Percentiles rank a stretch among this genome's conserved stretches.
phyloP scores from a whole-genome alignment of 2,329 filamentous ascomycete species.

The Bipolaris cookei region DNA sequence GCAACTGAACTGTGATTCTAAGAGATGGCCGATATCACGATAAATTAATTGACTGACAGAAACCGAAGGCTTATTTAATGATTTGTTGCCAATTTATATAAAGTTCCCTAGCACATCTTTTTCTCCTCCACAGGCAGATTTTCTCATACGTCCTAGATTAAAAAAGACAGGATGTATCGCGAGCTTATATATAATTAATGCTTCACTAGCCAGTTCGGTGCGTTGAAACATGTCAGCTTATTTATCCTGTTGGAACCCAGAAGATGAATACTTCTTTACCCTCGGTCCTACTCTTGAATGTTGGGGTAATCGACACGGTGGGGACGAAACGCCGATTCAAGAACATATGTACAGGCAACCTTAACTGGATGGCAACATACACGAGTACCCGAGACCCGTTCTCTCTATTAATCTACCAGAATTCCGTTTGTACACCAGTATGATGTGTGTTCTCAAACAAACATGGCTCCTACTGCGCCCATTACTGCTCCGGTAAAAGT shows the following conservation, averaged over 20 bases:
- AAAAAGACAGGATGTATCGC: not conserved
- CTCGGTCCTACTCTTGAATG: not conserved
- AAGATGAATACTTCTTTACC: not conserved
- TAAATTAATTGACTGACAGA: not conserved
- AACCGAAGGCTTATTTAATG: not conserved
- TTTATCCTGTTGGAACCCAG: not conserved
- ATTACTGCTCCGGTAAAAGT: conserved; percentile 24
- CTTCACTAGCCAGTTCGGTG: not conserved
- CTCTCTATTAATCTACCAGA: too few relatives aligned
- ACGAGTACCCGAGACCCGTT: not conserved
- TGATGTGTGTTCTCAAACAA: conserved; percentile 10
- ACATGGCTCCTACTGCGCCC: conserved; percentile 28
- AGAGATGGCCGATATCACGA: not conserved
- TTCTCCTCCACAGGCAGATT: not conserved
- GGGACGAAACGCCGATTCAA: not conserved
- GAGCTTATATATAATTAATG: not conserved
- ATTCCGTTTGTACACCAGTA: too few relatives aligned
- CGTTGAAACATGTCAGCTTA: not conserved
- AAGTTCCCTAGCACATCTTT: not conserved
- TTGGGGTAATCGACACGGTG: not conserved
- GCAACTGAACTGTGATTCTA: not conserved
- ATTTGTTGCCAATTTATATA: not conserved
- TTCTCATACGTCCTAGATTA: not conserved
- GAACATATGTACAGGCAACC: not conserved
- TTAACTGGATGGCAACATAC: not conserved